phyloP scores from a whole-genome alignment of 2,329 filamentous ascomycete genomes.

The Aspergillus texensis region DNA sequence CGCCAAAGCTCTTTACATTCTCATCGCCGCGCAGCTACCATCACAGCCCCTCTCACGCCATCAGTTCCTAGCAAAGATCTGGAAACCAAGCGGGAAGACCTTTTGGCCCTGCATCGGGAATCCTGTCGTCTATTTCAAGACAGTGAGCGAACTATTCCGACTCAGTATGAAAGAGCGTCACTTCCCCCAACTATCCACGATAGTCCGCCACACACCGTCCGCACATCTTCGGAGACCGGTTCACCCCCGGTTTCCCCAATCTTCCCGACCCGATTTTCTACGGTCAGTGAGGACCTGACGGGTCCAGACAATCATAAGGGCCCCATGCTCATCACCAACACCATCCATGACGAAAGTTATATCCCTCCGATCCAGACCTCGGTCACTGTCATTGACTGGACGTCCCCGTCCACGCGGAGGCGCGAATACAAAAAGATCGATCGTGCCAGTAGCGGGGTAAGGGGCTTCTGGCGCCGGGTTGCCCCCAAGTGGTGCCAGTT shows the following conservation, averaged over 20 bases:
- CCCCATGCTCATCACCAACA: background rate
- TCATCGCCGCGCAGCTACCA: slow-evolving; percentile 30
- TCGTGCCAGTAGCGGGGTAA: slow-evolving; percentile 44
- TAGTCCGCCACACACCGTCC: slow-evolving; percentile 7
- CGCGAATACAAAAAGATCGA: slow-evolving; percentile 59
- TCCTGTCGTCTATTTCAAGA: slow-evolving; percentile 45
- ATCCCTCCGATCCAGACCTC: slow-evolving; percentile 27
- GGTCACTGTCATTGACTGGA: slow-evolving; percentile 51
- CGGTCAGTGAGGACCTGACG: slow-evolving; percentile 11
- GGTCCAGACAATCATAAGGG: background rate
- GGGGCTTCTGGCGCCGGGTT: slow-evolving; percentile 45
- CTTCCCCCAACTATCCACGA: slow-evolving; percentile 9
- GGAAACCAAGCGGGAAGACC: slow-evolving; percentile 34
- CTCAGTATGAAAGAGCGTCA: slow-evolving; percentile 2
- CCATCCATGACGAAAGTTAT: background rate
- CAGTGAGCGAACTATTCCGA: slow-evolving; percentile 7
- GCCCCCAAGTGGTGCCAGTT: slow-evolving; percentile 45
- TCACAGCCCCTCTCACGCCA: slow-evolving; percentile 27
- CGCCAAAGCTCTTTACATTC: slow-evolving; percentile 34
- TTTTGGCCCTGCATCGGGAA: slow-evolving; percentile 43
- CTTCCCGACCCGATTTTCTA: slow-evolving; percentile 6
- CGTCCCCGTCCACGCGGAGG: slow-evolving; percentile 46
- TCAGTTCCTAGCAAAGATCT: slow-evolving; percentile 23
- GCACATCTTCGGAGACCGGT: slow-evolving; percentile 17
- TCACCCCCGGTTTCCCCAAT: slow-evolving; percentile 21